Base-by-base conservation (phyloP, 768 basidiomycete species). In the Candolleomyces aberdarensis region DNA sequence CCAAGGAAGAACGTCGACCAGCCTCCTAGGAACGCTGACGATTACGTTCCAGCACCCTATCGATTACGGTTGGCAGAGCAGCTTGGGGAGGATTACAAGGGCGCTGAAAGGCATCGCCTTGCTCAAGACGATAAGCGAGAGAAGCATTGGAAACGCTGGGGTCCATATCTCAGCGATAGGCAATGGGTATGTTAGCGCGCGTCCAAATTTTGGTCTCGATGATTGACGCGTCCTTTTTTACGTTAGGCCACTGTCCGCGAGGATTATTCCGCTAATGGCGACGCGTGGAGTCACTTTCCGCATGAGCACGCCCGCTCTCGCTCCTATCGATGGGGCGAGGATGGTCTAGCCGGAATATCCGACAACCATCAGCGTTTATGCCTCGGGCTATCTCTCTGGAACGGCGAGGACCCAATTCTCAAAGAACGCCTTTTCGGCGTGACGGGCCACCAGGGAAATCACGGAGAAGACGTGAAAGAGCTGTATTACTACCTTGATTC, bases 391-490 rank as follows among this genome's bases (percentile, higher is more conserved):
- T 92, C 90, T 1, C 79, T 99, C 19, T 99, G 97, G 97, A 99
- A 99, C 71, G 95, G 86, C 52, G 75, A 89, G 69, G 97, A 99
- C 74, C 85, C 87, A 40, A 98, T 98, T 70, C 83, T 99, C 62
- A 99, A 99, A 74, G 97, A 99, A 75, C 87, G 97, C 52, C 78
- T 98, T 58, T 99, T 95, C 69, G 97, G 97, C 63, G 89, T 96
- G 57, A 98, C 96, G 46, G 95, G 95, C 7, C 92, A 95, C 69
- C 90, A 99, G 78, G 96, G 97, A 50, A 99, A 99, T 72, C 97
- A 99, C 73, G 97, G 97, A 64, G 97, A 99, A 75, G 97, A 99
- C 70, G 95, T 96, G 78, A 98, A 98, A 75, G 97, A 99, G 71
- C 78, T 98, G 31, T 99, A 99, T 74, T 99, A 96, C 72, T 99